Evolutionary conservation across 768 basidiomycete species (phyloP), one percentile per base, ranked within the genome.

Genomic region (Pleurotus tuber-regium): DNA sequence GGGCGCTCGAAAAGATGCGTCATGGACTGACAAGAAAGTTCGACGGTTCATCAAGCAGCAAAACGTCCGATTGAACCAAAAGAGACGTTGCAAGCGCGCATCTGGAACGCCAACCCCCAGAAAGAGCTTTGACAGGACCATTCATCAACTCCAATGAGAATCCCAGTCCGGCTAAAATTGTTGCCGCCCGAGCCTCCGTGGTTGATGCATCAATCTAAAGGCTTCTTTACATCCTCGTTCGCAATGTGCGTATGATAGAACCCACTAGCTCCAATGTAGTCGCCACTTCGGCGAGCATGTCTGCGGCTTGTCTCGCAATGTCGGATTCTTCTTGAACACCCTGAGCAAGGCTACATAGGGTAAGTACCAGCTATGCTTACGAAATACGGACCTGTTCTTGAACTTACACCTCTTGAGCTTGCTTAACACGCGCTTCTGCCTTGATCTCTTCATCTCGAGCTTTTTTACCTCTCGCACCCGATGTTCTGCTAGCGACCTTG

Each of bases 71-170:
- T 25, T 76, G 71, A 30, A 81, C 72, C 50, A 86, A 74, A 11
- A 88, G 66, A 0, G 80, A 78, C 25, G 74, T 74, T 3, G 84
- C 86, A 2, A 88, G 71, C 26, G 76, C 74, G 52, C 79, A 78
- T 16, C 84, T 71, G 38, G 81, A 79, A 33, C 77, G 66, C 86
- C 86, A 88, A 0, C 86, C 86, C 14, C 85, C 85, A 21, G 80
- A 83, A 19, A 87, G 67, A 0, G 71, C 66, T 1, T 64, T 62
- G 49, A 77, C 75, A 4, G 73, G 72, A 50, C 71, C 69, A 23
- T 72, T 66, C 7, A 69, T 61, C 42, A 60, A 62, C 11, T 67
- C 66, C 29, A 70, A 62, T 0, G 65, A 65, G 64, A 87, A 87
- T 0, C 86, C 85, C 2, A 89, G 67, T 1, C 86, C 85, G 18